A percentile compares a stretch with the other conserved stretches of the same genome.
These are phyloP conservation scores for Colletotrichum limetticola DNA, from an alignment of 2,329 filamentous ascomycete genomes.

Conservation along the genomic window DNA sequence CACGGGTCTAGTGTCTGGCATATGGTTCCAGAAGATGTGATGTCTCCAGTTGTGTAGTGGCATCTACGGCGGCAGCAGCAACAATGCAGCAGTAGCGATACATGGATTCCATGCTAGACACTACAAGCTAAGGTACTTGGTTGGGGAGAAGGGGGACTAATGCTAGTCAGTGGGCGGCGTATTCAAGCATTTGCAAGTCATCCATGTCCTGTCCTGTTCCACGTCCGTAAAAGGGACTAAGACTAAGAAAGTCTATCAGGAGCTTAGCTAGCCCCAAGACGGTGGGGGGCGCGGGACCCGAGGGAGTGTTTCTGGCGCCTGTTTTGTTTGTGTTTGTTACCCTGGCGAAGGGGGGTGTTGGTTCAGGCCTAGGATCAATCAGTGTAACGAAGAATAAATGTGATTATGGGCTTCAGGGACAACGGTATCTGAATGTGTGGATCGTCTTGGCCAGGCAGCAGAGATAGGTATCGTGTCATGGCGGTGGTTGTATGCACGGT, in stretches of 20 bases:
- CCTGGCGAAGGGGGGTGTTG: not conserved
- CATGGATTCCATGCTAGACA: not conserved
- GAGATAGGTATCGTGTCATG: not conserved
- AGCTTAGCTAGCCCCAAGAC: not conserved
- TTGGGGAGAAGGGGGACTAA: not conserved
- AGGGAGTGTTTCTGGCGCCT: constrained; percentile 9
- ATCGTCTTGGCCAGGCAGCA: not conserved
- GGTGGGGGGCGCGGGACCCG: constrained; percentile 20
- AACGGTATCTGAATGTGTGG: not conserved
- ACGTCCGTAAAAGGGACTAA: not conserved
- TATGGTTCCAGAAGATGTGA: constrained; percentile 13
- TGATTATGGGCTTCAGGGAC: not conserved
- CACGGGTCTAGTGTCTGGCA: not conserved
- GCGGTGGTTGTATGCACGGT: not conserved
- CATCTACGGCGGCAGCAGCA: not conserved
- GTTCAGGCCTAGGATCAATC: not conserved
- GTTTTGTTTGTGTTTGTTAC: constrained; percentile 17
- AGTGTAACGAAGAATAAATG: not conserved
- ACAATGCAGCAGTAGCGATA: not conserved
- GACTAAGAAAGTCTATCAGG: not conserved
- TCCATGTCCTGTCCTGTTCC: not conserved
- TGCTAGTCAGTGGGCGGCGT: constrained; percentile 12
- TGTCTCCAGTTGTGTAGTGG: not conserved
- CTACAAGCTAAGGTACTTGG: not conserved
- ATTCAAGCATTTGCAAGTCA: constrained; percentile 21